phyloP scores from a whole-genome alignment of 306 rosid species.

The Dryas drummondii region DNA sequence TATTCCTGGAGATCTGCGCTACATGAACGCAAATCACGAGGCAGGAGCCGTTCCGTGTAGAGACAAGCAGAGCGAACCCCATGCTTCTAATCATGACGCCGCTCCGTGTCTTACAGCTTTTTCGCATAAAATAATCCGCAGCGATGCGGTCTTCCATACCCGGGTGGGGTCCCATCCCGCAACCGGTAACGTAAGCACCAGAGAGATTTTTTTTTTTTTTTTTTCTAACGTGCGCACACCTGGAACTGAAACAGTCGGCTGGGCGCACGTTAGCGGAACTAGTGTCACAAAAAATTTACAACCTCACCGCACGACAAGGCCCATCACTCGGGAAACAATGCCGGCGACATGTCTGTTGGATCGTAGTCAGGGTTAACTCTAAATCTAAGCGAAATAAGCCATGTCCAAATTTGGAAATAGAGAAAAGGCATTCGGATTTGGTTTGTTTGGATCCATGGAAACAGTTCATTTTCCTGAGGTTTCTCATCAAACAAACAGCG shows the following conservation, averaged over 20 bases:
- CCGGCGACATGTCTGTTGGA: slow-evolving; percentile 42
- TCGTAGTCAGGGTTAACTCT: slow-evolving; percentile 1
- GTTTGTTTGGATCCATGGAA: background rate
- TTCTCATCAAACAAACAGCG: background rate
- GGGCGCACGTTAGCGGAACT: background rate
- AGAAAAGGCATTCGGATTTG: background rate
- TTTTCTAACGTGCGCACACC: slow-evolving; percentile 1
- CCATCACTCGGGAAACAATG: slow-evolving; percentile 28
- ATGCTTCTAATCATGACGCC: slow-evolving; percentile 39
- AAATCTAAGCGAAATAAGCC: background rate
- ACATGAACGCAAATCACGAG: slow-evolving; percentile 34
- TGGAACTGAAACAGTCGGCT: background rate
- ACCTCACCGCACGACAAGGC: slow-evolving; percentile 20
- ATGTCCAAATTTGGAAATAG: no score
- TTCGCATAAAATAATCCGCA: no score
- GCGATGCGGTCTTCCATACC: background rate
- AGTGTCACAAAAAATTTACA: background rate
- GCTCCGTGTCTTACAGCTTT: slow-evolving; percentile 11
- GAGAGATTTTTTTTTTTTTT: no score
- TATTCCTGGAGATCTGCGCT: slow-evolving; percentile 22
- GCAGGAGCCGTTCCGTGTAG: background rate
- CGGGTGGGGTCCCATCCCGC: background rate
- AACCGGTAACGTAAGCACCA: background rate
- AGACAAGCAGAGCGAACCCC: slow-evolving; percentile 12
- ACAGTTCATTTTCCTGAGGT: background rate